A percentile compares a stretch with the other conserved stretches of the same genome.
phyloP scores from a whole-genome alignment of 2,329 filamentous ascomycete genomes.

The Pezicula carpinea region DNA sequence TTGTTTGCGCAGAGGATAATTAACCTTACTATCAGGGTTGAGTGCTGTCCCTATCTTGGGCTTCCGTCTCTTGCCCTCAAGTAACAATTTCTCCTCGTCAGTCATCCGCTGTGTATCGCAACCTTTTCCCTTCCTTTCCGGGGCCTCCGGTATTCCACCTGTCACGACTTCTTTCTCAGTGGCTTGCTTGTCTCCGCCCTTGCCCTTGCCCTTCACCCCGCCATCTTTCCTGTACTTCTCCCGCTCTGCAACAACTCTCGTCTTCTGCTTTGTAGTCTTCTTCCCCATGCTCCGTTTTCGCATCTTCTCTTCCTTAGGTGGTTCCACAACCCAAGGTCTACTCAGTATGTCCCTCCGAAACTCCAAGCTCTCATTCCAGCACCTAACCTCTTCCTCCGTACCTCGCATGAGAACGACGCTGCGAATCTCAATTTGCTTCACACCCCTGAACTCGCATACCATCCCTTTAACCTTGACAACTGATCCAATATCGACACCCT shows the following conservation, averaged over 20 bases:
- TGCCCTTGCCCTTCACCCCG: neutral
- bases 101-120: neutral
- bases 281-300: constrained; percentile 3
- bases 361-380: constrained; percentile 51
- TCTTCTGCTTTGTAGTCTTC: constrained; percentile 4
- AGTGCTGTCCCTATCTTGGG: constrained; percentile 2
- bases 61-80: constrained; percentile 6
- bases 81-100: constrained; percentile 1
- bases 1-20: constrained; percentile 13
- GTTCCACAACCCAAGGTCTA: constrained; percentile 47
- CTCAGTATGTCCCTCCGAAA: constrained; percentile 48
- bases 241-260: neutral
- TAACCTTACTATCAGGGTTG: constrained; percentile 8
- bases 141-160: neutral
- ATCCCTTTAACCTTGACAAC: constrained; percentile 55
- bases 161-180: neutral
- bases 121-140: constrained; percentile 2
- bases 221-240: neutral
- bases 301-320: neutral
- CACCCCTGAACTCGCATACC: constrained; percentile 41
- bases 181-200: neutral
- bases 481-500: constrained; percentile 44
- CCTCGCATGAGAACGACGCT: constrained; percentile 43
- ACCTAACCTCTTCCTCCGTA: constrained; percentile 52
- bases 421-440: constrained; percentile 48